Evolutionary conservation across 805 yeast genomes (phyloP), one percentile per base, ranked within the genome.

Genomic region (Zygoascus ofunaensis): DNA sequence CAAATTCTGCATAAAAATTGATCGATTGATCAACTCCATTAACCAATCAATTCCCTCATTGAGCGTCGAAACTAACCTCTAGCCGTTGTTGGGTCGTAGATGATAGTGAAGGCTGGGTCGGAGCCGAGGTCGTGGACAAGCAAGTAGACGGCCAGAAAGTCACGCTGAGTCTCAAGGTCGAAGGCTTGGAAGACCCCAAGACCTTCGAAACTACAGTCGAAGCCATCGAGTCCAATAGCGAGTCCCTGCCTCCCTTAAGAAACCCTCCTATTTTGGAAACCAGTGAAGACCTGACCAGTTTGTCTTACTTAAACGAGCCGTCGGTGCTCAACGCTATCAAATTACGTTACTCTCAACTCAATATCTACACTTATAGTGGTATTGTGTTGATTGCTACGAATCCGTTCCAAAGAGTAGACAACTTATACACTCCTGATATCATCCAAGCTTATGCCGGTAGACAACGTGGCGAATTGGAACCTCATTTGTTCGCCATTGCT

Each of bases 401-500:
- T 62, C 98, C 98, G 8, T 90, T 90, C 64, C 96, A 87, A 61
- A 74, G 83, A 54, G 86, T 87, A 36, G 97, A 90, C 62, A 89
- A 85, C 57, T 70, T 90, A 40, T 90, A 90, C 63, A 81, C 95
- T 2, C 85, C 83, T 34, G 95, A 90, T 56, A 84, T 90, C 62
- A 87, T 90, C 47, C 96, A 90, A 63, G 90, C 95, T 17, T 90
- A 90, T 61, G 87, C 95, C 7, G 94, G 95, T 20, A 85, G 82
- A 59, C 77, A 85, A 58, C 74, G 96, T 59, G 97, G 96, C 38
- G 97, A 90, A 62, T 76, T 87, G 52, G 97, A 92, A 57, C 98
- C 98, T 4, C 98, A 90, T 70, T 71, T 90, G 60, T 90, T 90
- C 64, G 96, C 97, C 37, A 90, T 90, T 55, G 97, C 98, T 22